Evolutionary conservation across 495 filamentous ascomycete genomes (phyloP).

Genomic region (Acidiella bohemica): DNA sequence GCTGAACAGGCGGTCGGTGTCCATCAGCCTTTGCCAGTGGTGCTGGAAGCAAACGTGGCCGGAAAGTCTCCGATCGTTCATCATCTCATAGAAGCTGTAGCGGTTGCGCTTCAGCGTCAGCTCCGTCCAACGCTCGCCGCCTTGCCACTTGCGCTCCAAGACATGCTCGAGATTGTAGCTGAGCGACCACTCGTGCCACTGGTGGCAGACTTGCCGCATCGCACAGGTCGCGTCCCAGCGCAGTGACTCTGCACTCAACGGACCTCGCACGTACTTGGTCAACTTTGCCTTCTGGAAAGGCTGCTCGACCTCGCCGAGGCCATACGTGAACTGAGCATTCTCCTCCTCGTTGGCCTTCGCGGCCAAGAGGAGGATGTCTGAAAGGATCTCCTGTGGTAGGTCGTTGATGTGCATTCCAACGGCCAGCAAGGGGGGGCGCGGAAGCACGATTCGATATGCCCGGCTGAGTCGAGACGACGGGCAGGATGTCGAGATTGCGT

Average conservation of each 20-base stretch:
- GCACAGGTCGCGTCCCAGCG: slow-evolving; percentile 36
- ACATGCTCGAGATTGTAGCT: slow-evolving; percentile 35
- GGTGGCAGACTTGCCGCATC: slow-evolving; percentile 34
- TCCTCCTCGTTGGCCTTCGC: slow-evolving; percentile 33
- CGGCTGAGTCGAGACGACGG: too few species aligned
- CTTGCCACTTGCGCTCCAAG: slow-evolving; percentile 39
- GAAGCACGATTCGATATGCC: too few species aligned
- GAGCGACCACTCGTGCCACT: slow-evolving; percentile 42
- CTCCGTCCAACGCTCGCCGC: slow-evolving; percentile 36
- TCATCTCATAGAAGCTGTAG: slow-evolving; percentile 31
- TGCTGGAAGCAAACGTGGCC: slow-evolving; percentile 38
- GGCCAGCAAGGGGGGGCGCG: too few species aligned
- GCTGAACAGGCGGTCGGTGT: slow-evolving; percentile 34
- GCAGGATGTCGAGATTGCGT: too few species aligned
- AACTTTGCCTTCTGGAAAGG: slow-evolving; percentile 30
- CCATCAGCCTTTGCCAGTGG: slow-evolving; percentile 36
- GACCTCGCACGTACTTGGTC: slow-evolving; percentile 38
- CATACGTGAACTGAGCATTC: slow-evolving; percentile 36
- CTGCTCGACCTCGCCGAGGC: slow-evolving; percentile 35
- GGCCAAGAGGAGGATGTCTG: slow-evolving; percentile 36
- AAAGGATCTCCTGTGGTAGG: slow-evolving; percentile 40
- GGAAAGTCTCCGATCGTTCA: slow-evolving; percentile 27
- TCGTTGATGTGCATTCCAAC: slow-evolving; percentile 31
- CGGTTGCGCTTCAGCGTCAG: slow-evolving; percentile 25
- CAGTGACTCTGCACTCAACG: slow-evolving; percentile 34